Percentiles rank a stretch among this genome's conserved stretches.
These are phyloP conservation scores for Phytophthora boehmeriae DNA, from an alignment of 352 stramenopile species.

Conservation along the genomic window DNA sequence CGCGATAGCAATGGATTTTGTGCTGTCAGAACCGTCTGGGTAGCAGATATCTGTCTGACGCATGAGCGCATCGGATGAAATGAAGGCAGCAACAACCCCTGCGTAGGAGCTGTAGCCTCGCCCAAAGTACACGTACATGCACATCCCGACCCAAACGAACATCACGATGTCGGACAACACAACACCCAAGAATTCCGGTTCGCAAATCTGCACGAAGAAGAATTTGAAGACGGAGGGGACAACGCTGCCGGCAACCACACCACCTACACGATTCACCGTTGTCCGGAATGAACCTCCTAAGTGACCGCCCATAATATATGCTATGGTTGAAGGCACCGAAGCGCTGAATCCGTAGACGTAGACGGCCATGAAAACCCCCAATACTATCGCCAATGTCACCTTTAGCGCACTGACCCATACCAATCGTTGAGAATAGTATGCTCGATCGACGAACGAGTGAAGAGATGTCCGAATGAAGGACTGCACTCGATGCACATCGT, in stretches of 20 bases:
- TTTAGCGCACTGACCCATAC: constrained; percentile 55
- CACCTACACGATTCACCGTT: constrained; percentile 73
- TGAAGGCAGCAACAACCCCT: constrained; percentile 73
- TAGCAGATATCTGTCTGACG: constrained; percentile 63
- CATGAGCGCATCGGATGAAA: constrained; percentile 66
- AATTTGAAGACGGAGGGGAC: constrained; percentile 82
- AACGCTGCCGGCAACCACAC: constrained; percentile 73
- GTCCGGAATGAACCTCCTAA: constrained; percentile 75
- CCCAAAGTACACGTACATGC: constrained; percentile 75
- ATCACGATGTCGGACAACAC: constrained; percentile 55
- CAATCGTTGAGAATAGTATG: constrained; percentile 43
- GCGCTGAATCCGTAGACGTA: constrained; percentile 71
- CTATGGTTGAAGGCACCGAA: constrained; percentile 60
- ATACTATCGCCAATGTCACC: constrained; percentile 59
- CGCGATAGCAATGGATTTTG: constrained; percentile 50
- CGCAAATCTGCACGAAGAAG: constrained; percentile 75
- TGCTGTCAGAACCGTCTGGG: constrained; percentile 41
- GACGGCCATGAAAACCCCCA: constrained; percentile 63
- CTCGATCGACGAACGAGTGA: constrained; percentile 46
- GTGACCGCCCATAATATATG: constrained; percentile 76
- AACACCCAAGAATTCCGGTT: constrained; percentile 37
- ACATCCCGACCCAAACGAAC: constrained; percentile 75
- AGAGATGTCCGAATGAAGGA: constrained; percentile 56
- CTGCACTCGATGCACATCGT: constrained; percentile 39
- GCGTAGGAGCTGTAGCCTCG: constrained; percentile 70